phyloP scores from a whole-genome alignment of 768 basidiomycete species.

The Boletus sensibilis region DNA sequence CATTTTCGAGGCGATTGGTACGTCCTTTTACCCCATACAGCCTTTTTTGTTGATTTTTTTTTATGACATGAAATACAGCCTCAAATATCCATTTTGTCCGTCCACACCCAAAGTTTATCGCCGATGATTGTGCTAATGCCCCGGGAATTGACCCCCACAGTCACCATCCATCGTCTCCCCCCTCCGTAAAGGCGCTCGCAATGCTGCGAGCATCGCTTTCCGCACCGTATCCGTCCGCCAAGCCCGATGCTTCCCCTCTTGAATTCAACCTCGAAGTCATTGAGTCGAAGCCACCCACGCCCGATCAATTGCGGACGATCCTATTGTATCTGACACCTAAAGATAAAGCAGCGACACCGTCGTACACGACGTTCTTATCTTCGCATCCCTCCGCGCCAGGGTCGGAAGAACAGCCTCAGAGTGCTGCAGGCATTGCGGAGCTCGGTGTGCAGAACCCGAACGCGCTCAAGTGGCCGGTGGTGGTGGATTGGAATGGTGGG shows the following conservation, averaged over 20 bases:
- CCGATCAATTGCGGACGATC: constrained; percentile 69
- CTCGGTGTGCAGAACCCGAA: constrained; percentile 56
- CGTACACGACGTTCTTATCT: constrained; percentile 50
- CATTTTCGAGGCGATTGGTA: constrained; percentile 37
- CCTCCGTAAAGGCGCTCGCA: constrained; percentile 59
- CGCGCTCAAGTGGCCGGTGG: constrained; percentile 74
- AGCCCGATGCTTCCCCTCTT: constrained; percentile 48
- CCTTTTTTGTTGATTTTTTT: neutral
- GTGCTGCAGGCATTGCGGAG: constrained; percentile 44
- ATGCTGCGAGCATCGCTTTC: constrained; percentile 60
- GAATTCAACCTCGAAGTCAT: constrained; percentile 72
- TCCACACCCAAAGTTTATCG: constrained; percentile 9
- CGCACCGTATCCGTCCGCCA: constrained; percentile 57
- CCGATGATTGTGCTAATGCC: constrained; percentile 8
- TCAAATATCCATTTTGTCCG: constrained; percentile 68
- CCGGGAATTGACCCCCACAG: constrained; percentile 34
- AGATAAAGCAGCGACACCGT: constrained; percentile 28
- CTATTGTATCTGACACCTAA: constrained; percentile 49
- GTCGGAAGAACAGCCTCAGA: constrained; percentile 40
- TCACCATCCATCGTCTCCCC: constrained; percentile 63
- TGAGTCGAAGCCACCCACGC: constrained; percentile 58
- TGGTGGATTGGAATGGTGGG: constrained; percentile 75
- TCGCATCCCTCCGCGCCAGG: constrained; percentile 52
- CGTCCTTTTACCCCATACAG: constrained; percentile 13
- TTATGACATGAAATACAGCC: constrained; percentile 35